A percentile compares a stretch with the other conserved stretches of the same genome.
Conservation (phyloP, 2,329 filamentous ascomycete species). For the Cladosporium austrohemisphaericum region DNA sequence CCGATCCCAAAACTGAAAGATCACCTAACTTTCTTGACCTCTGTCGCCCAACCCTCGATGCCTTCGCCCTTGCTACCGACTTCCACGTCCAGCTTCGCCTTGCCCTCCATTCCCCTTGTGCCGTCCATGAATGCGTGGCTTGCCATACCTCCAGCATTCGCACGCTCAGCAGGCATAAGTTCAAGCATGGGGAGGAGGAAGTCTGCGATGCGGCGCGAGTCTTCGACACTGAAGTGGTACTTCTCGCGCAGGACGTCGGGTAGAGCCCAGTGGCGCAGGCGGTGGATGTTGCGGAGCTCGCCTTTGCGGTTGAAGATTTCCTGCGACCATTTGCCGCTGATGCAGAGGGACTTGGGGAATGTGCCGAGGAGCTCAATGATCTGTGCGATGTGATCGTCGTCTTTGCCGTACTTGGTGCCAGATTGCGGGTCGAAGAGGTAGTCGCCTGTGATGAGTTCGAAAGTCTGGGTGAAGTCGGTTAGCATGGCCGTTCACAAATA, state of each 20-base stretch:
- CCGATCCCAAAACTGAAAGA: background rate
- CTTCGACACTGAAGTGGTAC: slow-evolving; percentile 87
- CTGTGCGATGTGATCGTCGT: slow-evolving; percentile 98
- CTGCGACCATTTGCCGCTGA: slow-evolving; percentile 94
- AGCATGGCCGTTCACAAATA: slow-evolving; percentile 12
- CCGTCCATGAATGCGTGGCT: slow-evolving; percentile 78
- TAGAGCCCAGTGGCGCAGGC: slow-evolving; percentile 91
- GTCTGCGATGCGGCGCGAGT: slow-evolving; percentile 71
- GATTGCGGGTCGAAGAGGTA: slow-evolving; percentile 98
- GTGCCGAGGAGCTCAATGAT: slow-evolving; percentile 95
- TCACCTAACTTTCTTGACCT: slow-evolving; percentile 75
- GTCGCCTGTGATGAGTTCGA: slow-evolving; percentile 95
- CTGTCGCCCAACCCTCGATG: slow-evolving; percentile 88
- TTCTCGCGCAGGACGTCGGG: slow-evolving; percentile 92
- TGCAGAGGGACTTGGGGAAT: slow-evolving; percentile 87
- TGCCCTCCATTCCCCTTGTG: slow-evolving; percentile 80
- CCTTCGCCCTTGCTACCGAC: slow-evolving; percentile 84
- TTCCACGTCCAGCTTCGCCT: slow-evolving; percentile 65
- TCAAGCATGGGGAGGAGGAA: slow-evolving; percentile 92
- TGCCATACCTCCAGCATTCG: slow-evolving; percentile 94
- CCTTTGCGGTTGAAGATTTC: slow-evolving; percentile 99
- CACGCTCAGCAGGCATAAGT: slow-evolving; percentile 78
- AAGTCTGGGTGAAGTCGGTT: slow-evolving; percentile 60
- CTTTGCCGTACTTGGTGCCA: slow-evolving; percentile 97
- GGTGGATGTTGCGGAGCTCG: slow-evolving; percentile 94